phyloP scores from a whole-genome alignment of 2,329 filamentous ascomycete species.

The Aureobasidium sp. region DNA sequence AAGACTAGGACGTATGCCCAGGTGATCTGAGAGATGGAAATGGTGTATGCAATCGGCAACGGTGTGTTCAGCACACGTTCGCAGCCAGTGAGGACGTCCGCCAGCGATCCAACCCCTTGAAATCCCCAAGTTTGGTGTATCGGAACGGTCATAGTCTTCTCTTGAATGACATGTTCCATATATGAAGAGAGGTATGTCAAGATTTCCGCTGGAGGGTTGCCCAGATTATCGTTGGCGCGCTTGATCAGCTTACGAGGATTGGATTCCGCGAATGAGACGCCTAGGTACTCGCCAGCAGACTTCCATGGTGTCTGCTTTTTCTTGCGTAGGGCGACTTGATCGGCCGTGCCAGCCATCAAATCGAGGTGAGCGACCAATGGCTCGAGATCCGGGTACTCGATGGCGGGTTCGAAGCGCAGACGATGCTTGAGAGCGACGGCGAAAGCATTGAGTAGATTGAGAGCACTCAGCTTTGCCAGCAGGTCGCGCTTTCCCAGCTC shows the following conservation, averaged over 20 bases:
- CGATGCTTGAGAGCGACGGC: conserved; percentile 72
- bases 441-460: conserved; percentile 73
- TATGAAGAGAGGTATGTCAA: conserved; percentile 63
- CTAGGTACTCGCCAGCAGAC: conserved; percentile 58
- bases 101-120: conserved; percentile 47
- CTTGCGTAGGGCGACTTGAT: conserved; percentile 34
- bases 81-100: conserved; percentile 62
- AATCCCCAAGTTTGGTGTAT: neutral
- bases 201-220: conserved; percentile 78
- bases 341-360: conserved; percentile 57
- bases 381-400: conserved; percentile 64
- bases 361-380: conserved; percentile 63
- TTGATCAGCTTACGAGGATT: conserved; percentile 75
- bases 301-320: conserved; percentile 20
- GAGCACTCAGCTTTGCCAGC: conserved; percentile 61
- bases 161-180: conserved; percentile 51
- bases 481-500: conserved; percentile 54
- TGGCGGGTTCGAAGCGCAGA: conserved; percentile 74
- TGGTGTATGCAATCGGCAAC: conserved; percentile 72
- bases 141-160: conserved; percentile 47
- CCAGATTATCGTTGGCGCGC: conserved; percentile 60
- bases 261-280: conserved; percentile 64
- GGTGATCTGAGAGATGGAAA: conserved; percentile 78
- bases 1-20: conserved; percentile 75
- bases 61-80: conserved; percentile 77